Conservation (phyloP, 2,329 filamentous ascomycete species). For the Blastomyces gilchristii region DNA sequence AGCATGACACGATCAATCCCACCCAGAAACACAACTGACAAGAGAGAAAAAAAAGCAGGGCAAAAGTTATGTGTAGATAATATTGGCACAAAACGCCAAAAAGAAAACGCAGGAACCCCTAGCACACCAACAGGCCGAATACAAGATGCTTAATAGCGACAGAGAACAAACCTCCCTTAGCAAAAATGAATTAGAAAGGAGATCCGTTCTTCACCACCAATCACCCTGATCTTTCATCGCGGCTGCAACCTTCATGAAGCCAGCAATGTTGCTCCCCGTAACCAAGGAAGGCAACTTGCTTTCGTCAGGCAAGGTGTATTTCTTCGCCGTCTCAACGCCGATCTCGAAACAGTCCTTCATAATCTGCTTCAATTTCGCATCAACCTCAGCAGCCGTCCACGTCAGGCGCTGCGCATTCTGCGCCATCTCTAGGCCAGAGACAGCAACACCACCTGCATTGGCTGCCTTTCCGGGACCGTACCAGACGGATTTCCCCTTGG, state of each 20-base stretch:
- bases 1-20: not conserved
- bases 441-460: conserved; percentile 94
- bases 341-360: conserved; percentile 92
- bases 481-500: conserved; percentile 66
- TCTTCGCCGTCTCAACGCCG: conserved; percentile 77
- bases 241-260: conserved; percentile 88
- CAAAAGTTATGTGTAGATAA: not conserved
- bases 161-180: not conserved
- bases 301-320: conserved; percentile 69
- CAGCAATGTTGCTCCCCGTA: conserved; percentile 91
- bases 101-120: not conserved
- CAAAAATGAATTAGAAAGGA: not conserved
- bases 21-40: not conserved
- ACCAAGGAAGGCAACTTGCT: conserved; percentile 83
- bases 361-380: conserved; percentile 80
- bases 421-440: conserved; percentile 96
- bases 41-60: not conserved
- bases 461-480: conserved; percentile 95
- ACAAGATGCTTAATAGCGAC: not conserved
- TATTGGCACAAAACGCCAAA: not conserved
- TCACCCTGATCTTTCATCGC: conserved; percentile 97
- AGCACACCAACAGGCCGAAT: not conserved
- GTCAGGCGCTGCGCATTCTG: conserved; percentile 83
- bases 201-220: conserved; percentile 50
- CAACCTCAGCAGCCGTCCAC: conserved; percentile 86